A percentile compares a stretch with the other conserved stretches of the same genome.
Evolutionary conservation across 2,329 filamentous ascomycete species (phyloP).

Genomic region (Nigrograna mackinnonii): DNA sequence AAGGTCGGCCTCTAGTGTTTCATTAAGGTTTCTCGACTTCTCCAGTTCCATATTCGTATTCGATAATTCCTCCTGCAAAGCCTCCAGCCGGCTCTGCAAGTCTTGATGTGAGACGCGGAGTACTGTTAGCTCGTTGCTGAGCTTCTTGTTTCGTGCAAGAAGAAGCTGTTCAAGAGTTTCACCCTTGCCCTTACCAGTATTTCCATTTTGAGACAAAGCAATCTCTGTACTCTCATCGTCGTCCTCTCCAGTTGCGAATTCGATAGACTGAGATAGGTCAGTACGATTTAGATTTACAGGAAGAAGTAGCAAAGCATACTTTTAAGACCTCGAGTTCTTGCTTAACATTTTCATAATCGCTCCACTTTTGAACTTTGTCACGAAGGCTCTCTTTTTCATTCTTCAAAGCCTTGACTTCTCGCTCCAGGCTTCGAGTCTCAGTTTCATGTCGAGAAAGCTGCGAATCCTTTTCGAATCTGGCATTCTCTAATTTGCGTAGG

Average conservation of each 20-base stretch:
- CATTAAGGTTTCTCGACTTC: constrained; percentile 79
- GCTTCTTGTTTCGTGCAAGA: constrained; percentile 92
- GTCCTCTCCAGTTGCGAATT: constrained; percentile 85
- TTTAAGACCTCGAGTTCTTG: constrained; percentile 95
- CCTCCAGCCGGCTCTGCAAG: constrained; percentile 76
- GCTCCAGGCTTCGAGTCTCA: constrained; percentile 76
- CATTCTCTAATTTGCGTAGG: constrained; percentile 82
- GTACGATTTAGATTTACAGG: background rate
- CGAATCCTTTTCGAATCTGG: constrained; percentile 80
- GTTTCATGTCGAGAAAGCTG: constrained; percentile 76
- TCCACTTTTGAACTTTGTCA: constrained; percentile 82
- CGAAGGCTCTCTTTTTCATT: constrained; percentile 81
- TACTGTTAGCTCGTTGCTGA: constrained; percentile 90
- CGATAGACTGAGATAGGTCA: constrained; percentile 68
- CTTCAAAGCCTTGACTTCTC: constrained; percentile 73
- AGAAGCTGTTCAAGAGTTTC: constrained; percentile 90
- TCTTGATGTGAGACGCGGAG: constrained; percentile 94
- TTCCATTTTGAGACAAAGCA: constrained; percentile 50
- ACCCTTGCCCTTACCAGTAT: constrained; percentile 62
- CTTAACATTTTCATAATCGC: constrained; percentile 95
- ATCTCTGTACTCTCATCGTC: constrained; percentile 54
- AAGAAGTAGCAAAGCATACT: constrained; percentile 37
- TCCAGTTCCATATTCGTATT: constrained; percentile 84
- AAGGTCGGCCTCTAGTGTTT: constrained; percentile 90
- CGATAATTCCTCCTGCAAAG: constrained; percentile 81